phyloP scores from a whole-genome alignment of 176 grass and related monocot genomes.

The Guadua angustifolia region DNA sequence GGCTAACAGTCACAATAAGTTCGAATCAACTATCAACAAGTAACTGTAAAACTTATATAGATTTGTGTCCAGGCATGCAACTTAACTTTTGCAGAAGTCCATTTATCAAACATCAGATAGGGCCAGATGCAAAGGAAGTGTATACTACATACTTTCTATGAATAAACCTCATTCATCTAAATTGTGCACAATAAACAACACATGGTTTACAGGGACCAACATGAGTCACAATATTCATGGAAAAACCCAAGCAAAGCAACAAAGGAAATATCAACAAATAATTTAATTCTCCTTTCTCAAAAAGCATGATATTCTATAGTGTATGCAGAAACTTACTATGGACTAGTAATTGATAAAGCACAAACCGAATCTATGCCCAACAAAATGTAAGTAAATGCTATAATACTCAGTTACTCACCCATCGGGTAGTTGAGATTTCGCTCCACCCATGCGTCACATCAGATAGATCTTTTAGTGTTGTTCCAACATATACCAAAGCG shows the following conservation, averaged over 20 bases:
- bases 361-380: constrained; percentile 9
- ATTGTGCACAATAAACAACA: constrained; percentile 5
- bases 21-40: constrained; percentile 8
- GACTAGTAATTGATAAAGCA: neutral
- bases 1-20: neutral
- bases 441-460: constrained; percentile 99
- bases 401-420: constrained; percentile 58
- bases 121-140: neutral
- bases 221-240: neutral
- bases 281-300: constrained; percentile 20
- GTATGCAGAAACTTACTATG: neutral
- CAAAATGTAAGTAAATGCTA: constrained; percentile 31
- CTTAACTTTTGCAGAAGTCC: neutral
- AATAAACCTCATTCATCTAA: neutral
- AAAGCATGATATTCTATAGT: constrained; percentile 7
- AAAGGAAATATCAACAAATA: neutral
- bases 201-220: neutral
- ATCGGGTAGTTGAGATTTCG: constrained; percentile 87
- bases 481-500: constrained; percentile 93
- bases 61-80: constrained; percentile 1
- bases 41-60: neutral
- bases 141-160: constrained; percentile 6
- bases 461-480: constrained; percentile 96
- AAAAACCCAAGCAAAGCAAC: constrained; percentile 5
- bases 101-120: constrained; percentile 3